These are phyloP conservation scores for Phytophthora pseudosyringae DNA, from an alignment of 352 stramenopile genomes.

Conservation along the genomic window DNA sequence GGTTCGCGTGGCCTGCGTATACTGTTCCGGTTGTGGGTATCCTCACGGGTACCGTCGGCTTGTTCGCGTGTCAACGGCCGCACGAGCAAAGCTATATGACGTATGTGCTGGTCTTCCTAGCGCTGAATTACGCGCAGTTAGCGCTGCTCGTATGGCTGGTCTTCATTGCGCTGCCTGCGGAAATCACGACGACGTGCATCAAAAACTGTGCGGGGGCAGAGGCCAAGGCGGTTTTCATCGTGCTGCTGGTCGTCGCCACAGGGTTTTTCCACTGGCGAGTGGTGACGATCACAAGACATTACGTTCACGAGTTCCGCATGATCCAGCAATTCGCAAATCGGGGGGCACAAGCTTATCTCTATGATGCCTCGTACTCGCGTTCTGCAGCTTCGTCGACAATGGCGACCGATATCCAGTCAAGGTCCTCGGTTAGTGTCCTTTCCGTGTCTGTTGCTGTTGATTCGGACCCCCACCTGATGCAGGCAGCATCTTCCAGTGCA, in stretches of 20 bases:
- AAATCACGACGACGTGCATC: constrained; percentile 20
- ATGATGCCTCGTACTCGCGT: constrained; percentile 17
- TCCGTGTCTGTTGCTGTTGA: constrained; percentile 8
- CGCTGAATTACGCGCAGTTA: constrained; percentile 43
- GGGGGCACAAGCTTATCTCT: neutral
- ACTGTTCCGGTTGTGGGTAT: constrained; percentile 36
- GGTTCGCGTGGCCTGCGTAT: constrained; percentile 39
- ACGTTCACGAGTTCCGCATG: constrained; percentile 45
- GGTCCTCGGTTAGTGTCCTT: constrained; percentile 14
- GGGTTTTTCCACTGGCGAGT: constrained; percentile 39
- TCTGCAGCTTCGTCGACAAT: constrained; percentile 21
- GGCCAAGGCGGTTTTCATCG: constrained; percentile 30
- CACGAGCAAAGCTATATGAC: constrained; percentile 33
- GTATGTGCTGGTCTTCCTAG: constrained; percentile 43
- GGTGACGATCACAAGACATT: constrained; percentile 34
- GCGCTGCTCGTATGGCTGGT: constrained; percentile 35
- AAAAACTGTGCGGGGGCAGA: constrained; percentile 18
- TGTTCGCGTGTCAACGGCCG: constrained; percentile 36
- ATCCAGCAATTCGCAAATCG: constrained; percentile 24
- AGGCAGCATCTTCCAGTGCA: neutral
- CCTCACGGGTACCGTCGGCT: constrained; percentile 34
- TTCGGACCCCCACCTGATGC: neutral
- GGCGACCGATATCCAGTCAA: constrained; percentile 27
- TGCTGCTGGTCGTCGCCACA: constrained; percentile 36
- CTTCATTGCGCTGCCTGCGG: constrained; percentile 26